A percentile compares a stretch with the other conserved stretches of the same genome.
These are phyloP conservation scores for Blepharisma japonicum DNA, from an alignment of 73 alveolate genomes.

Conservation along the genomic window DNA sequence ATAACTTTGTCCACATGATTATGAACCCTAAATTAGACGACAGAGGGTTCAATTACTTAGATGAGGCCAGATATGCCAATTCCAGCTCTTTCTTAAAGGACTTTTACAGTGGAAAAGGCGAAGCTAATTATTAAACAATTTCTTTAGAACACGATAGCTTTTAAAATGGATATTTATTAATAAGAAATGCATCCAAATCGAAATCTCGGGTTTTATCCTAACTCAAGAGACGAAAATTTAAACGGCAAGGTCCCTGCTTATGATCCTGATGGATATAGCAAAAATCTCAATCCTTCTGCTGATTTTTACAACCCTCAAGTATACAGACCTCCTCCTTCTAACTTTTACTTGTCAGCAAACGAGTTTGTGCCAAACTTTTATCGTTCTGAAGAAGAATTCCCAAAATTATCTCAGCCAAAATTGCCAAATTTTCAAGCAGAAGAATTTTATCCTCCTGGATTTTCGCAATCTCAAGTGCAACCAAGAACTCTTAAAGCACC, in stretches of 20 bases:
- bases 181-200: neutral
- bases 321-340: neutral
- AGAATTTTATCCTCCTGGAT: constrained; percentile 8
- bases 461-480: neutral
- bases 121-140: no score
- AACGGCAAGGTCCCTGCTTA: neutral
- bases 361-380: neutral
- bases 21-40: neutral
- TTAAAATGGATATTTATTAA: no score
- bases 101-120: neutral
- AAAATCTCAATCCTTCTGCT: neutral
- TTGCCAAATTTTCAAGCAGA: neutral
- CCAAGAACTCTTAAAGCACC: no score
- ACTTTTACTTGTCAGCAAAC: neutral
- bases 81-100: constrained; percentile 19
- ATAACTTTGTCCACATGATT: constrained; percentile 1
- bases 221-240: neutral
- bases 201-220: neutral
- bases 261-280: neutral
- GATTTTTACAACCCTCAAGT: neutral
- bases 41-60: neutral
- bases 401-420: neutral
- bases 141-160: no score
- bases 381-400: neutral
- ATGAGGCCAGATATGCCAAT: neutral